These are phyloP conservation scores for Reutealis trisperma DNA, from an alignment of 345 rosid genomes.

Conservation along the genomic window DNA sequence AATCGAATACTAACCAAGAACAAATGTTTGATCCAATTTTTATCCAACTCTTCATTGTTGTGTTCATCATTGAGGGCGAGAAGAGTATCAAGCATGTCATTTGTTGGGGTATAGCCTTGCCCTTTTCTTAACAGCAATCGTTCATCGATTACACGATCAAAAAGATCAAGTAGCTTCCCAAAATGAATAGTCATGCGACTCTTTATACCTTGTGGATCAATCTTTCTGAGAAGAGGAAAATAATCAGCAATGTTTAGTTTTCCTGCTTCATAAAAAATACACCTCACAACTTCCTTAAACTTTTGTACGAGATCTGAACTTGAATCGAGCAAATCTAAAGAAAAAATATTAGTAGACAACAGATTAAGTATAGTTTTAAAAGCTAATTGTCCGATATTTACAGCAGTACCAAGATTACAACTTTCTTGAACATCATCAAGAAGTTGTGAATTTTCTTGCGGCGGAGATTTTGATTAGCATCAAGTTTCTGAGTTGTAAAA, in stretches of 20 bases:
- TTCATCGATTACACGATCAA: conserved; percentile 35
- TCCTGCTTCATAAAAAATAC: not conserved
- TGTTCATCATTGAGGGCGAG: conserved; percentile 26
- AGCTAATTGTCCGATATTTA: too few species aligned
- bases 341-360: not conserved
- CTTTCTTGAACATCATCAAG: too few species aligned
- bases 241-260: too few species aligned
- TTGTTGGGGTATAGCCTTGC: not conserved
- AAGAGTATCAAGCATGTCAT: conserved; percentile 40
- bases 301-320: not conserved
- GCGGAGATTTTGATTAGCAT: not conserved
- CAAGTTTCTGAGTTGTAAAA: too few species aligned
- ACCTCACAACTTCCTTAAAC: conserved; percentile 6
- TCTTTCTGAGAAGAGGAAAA: too few species aligned
- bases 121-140: conserved; percentile 21
- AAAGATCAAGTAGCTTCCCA: conserved; percentile 25
- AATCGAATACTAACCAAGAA: too few species aligned
- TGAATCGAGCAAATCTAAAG: not conserved
- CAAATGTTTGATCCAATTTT: too few species aligned
- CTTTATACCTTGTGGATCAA: not conserved
- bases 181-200: not conserved
- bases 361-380: too few species aligned
- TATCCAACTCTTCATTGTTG: conserved; percentile 35
- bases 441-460: too few species aligned
- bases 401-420: too few species aligned